phyloP scores from a whole-genome alignment of 768 basidiomycete species.

The Trametes cingulata region DNA sequence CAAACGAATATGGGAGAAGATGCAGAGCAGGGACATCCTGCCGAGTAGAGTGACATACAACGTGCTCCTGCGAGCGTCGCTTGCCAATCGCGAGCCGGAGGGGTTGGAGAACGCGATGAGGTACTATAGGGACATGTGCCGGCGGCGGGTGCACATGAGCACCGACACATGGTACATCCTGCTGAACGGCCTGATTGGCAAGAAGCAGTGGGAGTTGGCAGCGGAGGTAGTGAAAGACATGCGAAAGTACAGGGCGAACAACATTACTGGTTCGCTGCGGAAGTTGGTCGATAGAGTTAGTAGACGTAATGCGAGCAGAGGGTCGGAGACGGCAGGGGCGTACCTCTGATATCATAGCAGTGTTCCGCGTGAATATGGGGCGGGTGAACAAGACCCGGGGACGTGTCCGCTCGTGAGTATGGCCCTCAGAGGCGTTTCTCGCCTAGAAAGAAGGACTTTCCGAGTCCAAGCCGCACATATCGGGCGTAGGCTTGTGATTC shows the following conservation, averaged over 20 bases:
- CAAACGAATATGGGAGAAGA: slow-evolving; percentile 53
- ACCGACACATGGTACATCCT: slow-evolving; percentile 80
- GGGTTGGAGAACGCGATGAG: slow-evolving; percentile 56
- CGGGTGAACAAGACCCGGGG: background rate
- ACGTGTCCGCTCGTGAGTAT: background rate
- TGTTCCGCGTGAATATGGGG: background rate
- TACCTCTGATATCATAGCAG: slow-evolving; percentile 7
- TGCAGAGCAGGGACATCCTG: slow-evolving; percentile 54
- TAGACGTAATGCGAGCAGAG: slow-evolving; percentile 30
- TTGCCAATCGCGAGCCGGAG: slow-evolving; percentile 51
- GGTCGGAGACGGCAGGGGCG: background rate
- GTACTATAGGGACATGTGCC: slow-evolving; percentile 64
- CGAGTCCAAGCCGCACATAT: slow-evolving; percentile 63
- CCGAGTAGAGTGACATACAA: slow-evolving; percentile 74
- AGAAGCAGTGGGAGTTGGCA: slow-evolving; percentile 62
- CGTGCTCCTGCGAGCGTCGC: slow-evolving; percentile 67
- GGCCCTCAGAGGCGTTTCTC: slow-evolving; percentile 19
- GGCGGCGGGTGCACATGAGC: slow-evolving; percentile 45
- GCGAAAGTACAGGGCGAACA: slow-evolving; percentile 26
- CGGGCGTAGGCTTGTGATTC: slow-evolving; percentile 60
- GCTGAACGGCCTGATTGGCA: slow-evolving; percentile 59
- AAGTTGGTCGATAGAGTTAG: slow-evolving; percentile 53
- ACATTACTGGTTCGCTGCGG: slow-evolving; percentile 40
- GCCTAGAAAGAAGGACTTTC: slow-evolving; percentile 65
- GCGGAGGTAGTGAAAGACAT: slow-evolving; percentile 64